Evolutionary conservation across 495 filamentous ascomycete genomes (phyloP), one percentile per base, ranked within the genome.

Genomic region (Ascobolus immersus): DNA sequence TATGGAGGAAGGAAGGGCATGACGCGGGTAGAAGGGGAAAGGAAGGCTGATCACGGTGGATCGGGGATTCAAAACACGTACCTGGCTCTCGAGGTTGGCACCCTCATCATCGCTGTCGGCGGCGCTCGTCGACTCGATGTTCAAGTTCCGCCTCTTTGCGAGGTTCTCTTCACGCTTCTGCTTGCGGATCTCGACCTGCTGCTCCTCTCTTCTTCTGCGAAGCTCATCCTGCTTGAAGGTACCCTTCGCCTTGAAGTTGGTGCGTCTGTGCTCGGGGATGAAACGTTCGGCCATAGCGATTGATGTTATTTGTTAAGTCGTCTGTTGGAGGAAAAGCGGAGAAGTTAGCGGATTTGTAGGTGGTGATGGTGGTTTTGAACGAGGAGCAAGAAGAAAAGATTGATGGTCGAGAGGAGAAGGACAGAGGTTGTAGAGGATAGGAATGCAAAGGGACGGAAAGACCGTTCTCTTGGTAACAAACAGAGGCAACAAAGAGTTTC

Each of bases 171-270:
- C 89, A 43, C 89, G 67, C 67, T 94, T 99, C 42, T 77, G 74
- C 62, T 89, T 92, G 40, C 89, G 67, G 49, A 99, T 94, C 64
- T 99, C 89, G 38, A 99, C 89, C 56, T 92, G 84, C 55, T 89
- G 78, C 55, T 99, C 89, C 51, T 99, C 89, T 54, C 89, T 89
- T 54, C 89, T 89, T 51, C 89, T 80, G 49, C 89, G 79, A 32
- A 99, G 73, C 60, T 99, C 89, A 55, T 99, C 89, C 43, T 81
- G 81, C 65, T 90, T 89, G 67, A 99, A 99, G 51, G 79, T 75
- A 53, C 73, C 77, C 64, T 86, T 89, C 39, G 89, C 89, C 71
- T 99, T 99, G 68, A 86, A 99, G 58, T 91, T 82, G 30, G 74
- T 91, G 49, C 89, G 86, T 51, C 89, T 80, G 67, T 99, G 89